phyloP scores from a whole-genome alignment of 495 filamentous ascomycete species.

The Aspergillus taichungensis region DNA sequence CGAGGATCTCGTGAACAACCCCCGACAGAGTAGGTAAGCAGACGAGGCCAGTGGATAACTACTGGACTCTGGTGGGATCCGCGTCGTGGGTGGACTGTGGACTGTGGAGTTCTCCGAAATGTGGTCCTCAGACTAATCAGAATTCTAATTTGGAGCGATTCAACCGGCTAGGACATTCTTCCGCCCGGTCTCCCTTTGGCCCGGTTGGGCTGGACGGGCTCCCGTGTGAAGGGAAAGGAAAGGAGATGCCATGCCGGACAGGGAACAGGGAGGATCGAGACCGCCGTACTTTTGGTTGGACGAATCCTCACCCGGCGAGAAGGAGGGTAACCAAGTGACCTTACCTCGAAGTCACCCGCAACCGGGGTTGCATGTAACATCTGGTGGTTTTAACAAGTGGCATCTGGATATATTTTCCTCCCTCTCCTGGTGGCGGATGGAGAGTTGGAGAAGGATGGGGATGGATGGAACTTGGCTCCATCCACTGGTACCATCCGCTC shows the following conservation, averaged over 20 bases:
- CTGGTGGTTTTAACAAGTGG: not conserved
- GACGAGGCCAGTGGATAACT: not conserved
- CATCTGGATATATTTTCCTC: not conserved
- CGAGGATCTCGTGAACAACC: conserved; percentile 16
- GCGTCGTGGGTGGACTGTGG: conserved; percentile 3
- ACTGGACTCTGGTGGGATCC: conserved; percentile 1
- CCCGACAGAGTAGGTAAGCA: conserved; percentile 9
- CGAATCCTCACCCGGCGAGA: no score
- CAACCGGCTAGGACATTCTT: not conserved
- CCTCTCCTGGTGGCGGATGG: not conserved
- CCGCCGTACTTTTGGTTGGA: no score
- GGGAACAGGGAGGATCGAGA: no score
- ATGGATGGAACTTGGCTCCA: not conserved
- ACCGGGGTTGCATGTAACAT: not conserved
- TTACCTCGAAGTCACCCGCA: no score
- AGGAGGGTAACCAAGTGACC: no score
- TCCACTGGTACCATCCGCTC: not conserved
- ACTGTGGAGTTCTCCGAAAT: not conserved
- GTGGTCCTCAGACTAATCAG: conserved; percentile 1
- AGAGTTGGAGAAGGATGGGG: not conserved
- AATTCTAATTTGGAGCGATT: conserved; percentile 4
- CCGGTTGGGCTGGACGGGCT: no score
- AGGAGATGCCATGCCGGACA: no score
- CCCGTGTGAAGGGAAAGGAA: no score
- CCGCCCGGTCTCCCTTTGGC: no score